Evolutionary conservation across 805 yeast genomes (phyloP).

Genomic region (Pichia scutulata): DNA sequence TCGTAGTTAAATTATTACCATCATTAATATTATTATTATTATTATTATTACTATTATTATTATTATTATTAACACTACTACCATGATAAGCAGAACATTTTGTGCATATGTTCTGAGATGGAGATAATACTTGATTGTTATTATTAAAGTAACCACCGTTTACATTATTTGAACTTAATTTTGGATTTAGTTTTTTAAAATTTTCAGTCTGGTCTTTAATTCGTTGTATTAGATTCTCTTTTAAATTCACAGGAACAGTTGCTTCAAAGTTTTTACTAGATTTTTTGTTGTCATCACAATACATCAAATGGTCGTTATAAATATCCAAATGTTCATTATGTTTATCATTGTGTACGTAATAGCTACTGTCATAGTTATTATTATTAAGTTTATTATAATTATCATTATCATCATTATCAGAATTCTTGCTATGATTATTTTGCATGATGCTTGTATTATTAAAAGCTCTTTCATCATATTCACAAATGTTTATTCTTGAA

Average conservation of each 20-base stretch:
- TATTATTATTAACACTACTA: not conserved
- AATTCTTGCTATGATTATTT: no score
- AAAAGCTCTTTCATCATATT: not conserved
- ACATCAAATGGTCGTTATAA: not conserved
- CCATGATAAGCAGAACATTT: not conserved
- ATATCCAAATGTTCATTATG: not conserved
- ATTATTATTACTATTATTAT: not conserved
- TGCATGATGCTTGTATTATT: not conserved
- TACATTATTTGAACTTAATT: not conserved
- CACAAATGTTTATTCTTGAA: not conserved
- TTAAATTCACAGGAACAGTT: not conserved
- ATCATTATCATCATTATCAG: not conserved
- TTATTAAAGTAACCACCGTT: not conserved
- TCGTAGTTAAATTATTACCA: slow-evolving; percentile 1
- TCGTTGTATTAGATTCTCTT: not conserved
- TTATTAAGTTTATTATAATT: not conserved
- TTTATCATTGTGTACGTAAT: not conserved
- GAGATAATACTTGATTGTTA: not conserved
- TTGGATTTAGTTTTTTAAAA: not conserved
- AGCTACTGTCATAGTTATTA: not conserved
- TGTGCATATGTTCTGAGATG: not conserved
- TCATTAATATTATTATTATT: not conserved
- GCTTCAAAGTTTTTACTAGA: not conserved
- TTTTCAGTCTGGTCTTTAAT: not conserved
- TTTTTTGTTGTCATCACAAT: not conserved